These are phyloP conservation scores for Xanthoconium purpureum DNA, from an alignment of 768 basidiomycete genomes.

Conservation along the genomic window DNA sequence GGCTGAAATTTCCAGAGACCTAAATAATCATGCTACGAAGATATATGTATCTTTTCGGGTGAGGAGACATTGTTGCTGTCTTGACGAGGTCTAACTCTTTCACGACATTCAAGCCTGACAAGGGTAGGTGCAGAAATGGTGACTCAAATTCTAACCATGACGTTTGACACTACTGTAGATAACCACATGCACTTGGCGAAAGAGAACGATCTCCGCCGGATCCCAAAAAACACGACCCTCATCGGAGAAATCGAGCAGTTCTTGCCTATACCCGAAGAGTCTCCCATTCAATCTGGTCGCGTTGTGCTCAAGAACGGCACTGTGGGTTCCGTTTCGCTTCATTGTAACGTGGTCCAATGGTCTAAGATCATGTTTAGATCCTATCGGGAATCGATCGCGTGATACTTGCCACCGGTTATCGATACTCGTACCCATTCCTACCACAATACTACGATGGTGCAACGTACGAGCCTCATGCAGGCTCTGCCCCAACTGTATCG, in stretches of 20 bases:
- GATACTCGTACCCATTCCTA: slow-evolving; percentile 15
- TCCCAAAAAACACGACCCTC: no score
- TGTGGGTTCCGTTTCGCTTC: not conserved
- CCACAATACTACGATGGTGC: slow-evolving; percentile 15
- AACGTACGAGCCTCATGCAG: not conserved
- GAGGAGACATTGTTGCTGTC: no score
- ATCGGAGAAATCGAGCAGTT: not conserved
- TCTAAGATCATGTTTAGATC: not conserved
- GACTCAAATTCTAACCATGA: no score
- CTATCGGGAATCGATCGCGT: slow-evolving; percentile 4
- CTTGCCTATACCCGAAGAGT: slow-evolving; percentile 2
- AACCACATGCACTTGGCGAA: no score
- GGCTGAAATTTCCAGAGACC: no score
- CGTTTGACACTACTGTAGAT: no score
- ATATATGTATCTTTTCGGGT: no score
- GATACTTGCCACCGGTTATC: slow-evolving; percentile 12
- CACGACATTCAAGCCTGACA: no score
- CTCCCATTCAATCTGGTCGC: slow-evolving; percentile 11
- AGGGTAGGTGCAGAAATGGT: no score
- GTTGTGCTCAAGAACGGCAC: slow-evolving; percentile 16
- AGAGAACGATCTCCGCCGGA: no score
- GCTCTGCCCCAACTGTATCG: not conserved
- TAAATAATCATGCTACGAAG: no score
- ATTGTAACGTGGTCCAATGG: not conserved
- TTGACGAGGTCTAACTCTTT: no score